A percentile compares a stretch with the other conserved stretches of the same genome.
phyloP scores from a whole-genome alignment of 2,329 filamentous ascomycete species.

The Penicillium brasilianum region DNA sequence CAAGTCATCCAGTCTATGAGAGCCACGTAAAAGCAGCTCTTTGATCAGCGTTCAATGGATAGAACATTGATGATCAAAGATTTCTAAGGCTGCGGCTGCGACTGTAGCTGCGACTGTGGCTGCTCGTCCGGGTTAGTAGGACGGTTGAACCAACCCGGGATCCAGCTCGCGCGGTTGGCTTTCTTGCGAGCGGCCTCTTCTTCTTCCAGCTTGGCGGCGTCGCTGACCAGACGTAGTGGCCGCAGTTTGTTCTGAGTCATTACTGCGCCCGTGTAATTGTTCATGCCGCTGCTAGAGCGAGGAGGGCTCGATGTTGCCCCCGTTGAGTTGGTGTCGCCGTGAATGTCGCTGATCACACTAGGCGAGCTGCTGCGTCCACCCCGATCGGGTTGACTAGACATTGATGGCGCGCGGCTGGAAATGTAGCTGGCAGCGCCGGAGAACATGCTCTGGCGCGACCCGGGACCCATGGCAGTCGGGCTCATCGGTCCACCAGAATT shows the following conservation, averaged over 20 bases:
- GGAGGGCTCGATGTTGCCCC: constrained; percentile 59
- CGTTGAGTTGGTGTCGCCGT: constrained; percentile 52
- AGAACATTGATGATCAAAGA: neutral
- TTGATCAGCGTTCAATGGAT: neutral
- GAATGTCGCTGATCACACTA: constrained; percentile 56
- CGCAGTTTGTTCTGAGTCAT: constrained; percentile 74
- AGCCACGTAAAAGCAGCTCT: neutral
- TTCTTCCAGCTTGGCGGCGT: constrained; percentile 47
- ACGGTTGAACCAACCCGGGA: constrained; percentile 51
- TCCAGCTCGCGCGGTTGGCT: constrained; percentile 54
- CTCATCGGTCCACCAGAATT: constrained; percentile 58
- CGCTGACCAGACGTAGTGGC: constrained; percentile 77
- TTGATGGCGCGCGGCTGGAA: constrained; percentile 59
- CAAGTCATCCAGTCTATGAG: constrained; percentile 24
- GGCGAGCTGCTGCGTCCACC: constrained; percentile 70
- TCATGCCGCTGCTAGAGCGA: constrained; percentile 69
- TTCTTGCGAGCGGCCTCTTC: constrained; percentile 51
- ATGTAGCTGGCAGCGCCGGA: constrained; percentile 53
- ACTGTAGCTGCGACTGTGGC: constrained; percentile 11
- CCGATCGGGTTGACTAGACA: constrained; percentile 54
- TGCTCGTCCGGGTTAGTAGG: constrained; percentile 34
- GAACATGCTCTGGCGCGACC: constrained; percentile 49
- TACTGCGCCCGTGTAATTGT: constrained; percentile 69
- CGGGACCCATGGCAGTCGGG: constrained; percentile 54
- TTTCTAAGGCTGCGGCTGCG: constrained; percentile 18